Base-by-base conservation (phyloP, 768 basidiomycete species). In the Macrolepiota dolichaula region DNA sequence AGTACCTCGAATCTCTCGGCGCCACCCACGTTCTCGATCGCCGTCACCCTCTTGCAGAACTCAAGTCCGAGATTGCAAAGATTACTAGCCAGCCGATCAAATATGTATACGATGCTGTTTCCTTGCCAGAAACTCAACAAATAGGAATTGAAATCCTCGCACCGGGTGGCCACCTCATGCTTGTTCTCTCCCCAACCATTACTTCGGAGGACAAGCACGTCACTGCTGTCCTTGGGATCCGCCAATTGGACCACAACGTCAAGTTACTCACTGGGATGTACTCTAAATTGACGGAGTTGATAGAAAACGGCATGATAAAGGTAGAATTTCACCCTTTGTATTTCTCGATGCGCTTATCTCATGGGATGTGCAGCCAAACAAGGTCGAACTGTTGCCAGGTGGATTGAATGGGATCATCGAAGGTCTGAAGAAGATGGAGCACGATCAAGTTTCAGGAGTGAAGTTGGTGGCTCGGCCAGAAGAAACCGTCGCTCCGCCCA, bases 331-430 rank as follows among this genome's bases (percentile, higher is more conserved):
- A 6, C 24, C 32, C 36, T 38, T n/a, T 38, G 15, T 19, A 27
- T 19, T 40, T 11, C 1, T 6, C 1, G n/a, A n/a, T 47, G 15
- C 2, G 15, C 52, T 6, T 51, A 9, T 9, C 15, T 52, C 38
- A 44, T 4, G 24, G 1, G 53, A 24, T 29, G 29, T 60, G 1
- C 50, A 82, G 81, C 79, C 81, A 2, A 81, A 79, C 68, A 67
- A 66, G 25, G 70, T 80, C 1, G 79, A 81, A 54, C 64, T 76
- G 17, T 46, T 83, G 17, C 69, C 75, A 2, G 72, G 73, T 15
- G 82, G 82, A 15, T 69, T 83, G 19, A 71, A 65, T 13, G 82
- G 76, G 4, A 75, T 83, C 63, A 67, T 68, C 36, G 69, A 73
- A 19, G 83, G 77, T 25, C 66, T 84, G 51, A 72, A 73, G 69